Percentiles rank a stretch among this genome's conserved stretches.
Evolutionary conservation across 768 basidiomycete species (phyloP).

Genomic region (Suillus paluster): DNA sequence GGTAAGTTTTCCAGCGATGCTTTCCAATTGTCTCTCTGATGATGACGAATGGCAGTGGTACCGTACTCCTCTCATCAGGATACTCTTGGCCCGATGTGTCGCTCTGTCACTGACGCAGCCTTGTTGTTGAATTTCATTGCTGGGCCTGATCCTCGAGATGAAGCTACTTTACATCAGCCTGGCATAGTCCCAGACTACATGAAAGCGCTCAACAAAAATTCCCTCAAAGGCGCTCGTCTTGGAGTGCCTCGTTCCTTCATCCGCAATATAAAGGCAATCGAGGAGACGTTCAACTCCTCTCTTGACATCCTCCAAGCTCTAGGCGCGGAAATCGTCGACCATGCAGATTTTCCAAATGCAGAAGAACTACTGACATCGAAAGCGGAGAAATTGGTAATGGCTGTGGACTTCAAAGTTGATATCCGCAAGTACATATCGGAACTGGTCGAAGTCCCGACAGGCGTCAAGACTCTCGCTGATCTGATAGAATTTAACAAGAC

Average conservation of each 20-base stretch:
- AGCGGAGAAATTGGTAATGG: slow-evolving; percentile 56
- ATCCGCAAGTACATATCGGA: slow-evolving; percentile 51
- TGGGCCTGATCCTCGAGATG: slow-evolving; percentile 55
- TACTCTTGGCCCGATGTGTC: slow-evolving; percentile 60
- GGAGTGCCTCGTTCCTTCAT: slow-evolving; percentile 52
- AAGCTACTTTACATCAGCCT: slow-evolving; percentile 56
- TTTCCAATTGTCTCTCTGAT: too few relatives aligned
- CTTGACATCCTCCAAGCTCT: slow-evolving; percentile 40
- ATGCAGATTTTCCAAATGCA: slow-evolving; percentile 59
- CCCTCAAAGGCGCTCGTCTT: slow-evolving; percentile 53
- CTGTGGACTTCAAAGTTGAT: slow-evolving; percentile 65
- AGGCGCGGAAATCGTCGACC: slow-evolving; percentile 61
- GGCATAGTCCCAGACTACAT: slow-evolving; percentile 55
- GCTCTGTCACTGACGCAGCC: slow-evolving; percentile 59
- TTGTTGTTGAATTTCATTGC: slow-evolving; percentile 57
- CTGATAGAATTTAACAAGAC: slow-evolving; percentile 57
- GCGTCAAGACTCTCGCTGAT: slow-evolving; percentile 57
- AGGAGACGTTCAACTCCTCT: slow-evolving; percentile 43
- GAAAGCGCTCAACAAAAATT: slow-evolving; percentile 50
- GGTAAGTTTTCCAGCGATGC: slow-evolving; percentile 23
- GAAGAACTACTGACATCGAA: slow-evolving; percentile 51
- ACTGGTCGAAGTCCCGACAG: slow-evolving; percentile 56
- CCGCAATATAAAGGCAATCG: slow-evolving; percentile 23
- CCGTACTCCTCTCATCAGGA: slow-evolving; percentile 63
- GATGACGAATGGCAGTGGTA: slow-evolving; percentile 42